phyloP scores from a whole-genome alignment of 371 early-diverging fungal genomes.

The Vairimorpha necatrix region DNA sequence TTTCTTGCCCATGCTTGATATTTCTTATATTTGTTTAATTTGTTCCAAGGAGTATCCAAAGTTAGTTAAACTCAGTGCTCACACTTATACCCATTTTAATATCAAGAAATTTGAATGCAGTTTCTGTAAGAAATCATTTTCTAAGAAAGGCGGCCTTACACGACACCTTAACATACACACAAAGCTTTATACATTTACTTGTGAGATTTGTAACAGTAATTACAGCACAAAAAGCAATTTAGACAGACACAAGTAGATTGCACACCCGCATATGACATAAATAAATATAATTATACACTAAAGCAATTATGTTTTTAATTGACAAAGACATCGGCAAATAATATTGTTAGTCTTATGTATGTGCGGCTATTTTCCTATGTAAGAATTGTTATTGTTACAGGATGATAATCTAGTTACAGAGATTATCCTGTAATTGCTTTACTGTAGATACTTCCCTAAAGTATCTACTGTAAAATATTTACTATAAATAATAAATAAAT shows the following conservation, averaged over 20 bases:
- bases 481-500: no score
- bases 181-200: not conserved
- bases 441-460: no score
- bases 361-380: no score
- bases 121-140: constrained; percentile 15
- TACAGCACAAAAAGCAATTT: not conserved
- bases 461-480: no score
- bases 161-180: not conserved
- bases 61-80: not conserved
- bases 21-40: not conserved
- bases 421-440: no score
- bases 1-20: not conserved
- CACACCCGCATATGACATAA: no score
- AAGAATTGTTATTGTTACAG: no score
- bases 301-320: no score
- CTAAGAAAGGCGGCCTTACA: not conserved
- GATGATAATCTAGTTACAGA: no score
- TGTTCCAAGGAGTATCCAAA: not conserved
- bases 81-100: not conserved
- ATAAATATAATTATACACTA: no score
- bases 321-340: no score
- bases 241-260: not conserved
- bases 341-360: no score
- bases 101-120: constrained; percentile 2
- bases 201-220: constrained; percentile 1